Evolutionary conservation across 352 stramenopile species (phyloP).

Genomic region (Globisporangium nunn): DNA sequence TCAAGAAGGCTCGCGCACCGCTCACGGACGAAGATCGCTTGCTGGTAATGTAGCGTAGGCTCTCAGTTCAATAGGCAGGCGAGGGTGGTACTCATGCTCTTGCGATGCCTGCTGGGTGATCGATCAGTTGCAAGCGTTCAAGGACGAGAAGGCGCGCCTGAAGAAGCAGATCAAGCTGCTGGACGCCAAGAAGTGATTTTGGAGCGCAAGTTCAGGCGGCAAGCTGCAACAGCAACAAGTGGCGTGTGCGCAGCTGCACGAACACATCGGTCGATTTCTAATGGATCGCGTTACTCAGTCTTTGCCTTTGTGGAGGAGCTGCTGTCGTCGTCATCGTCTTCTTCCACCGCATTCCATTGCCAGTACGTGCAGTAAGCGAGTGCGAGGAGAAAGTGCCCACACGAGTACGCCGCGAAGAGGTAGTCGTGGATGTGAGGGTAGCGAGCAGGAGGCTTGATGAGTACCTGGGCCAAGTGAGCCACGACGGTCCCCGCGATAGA

Average conservation of each 20-base stretch:
- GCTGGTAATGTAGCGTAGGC: conserved; percentile 31
- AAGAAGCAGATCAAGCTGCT: conserved; percentile 83
- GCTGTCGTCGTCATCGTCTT: conserved; percentile 6
- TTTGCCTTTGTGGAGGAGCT: conserved; percentile 21
- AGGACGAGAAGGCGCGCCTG: conserved; percentile 78
- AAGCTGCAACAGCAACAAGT: not conserved
- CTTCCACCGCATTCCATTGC: conserved; percentile 53
- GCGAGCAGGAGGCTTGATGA: conserved; percentile 35
- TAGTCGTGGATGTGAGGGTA: conserved; percentile 87
- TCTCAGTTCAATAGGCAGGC: too few relatives aligned
- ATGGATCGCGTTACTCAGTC: conserved; percentile 24
- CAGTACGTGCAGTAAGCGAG: conserved; percentile 78
- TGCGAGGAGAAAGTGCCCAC: conserved; percentile 63
- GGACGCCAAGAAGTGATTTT: conserved; percentile 47
- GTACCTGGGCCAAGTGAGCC: conserved; percentile 48
- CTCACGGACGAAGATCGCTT: conserved; percentile 65
- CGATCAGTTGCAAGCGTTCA: conserved; percentile 68
- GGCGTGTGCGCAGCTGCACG: not conserved
- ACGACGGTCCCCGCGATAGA: conserved; percentile 42
- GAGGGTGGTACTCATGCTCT: too few relatives aligned
- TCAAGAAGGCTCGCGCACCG: conserved; percentile 48
- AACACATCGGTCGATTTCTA: not conserved
- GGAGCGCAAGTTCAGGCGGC: not conserved
- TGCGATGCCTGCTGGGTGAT: not conserved
- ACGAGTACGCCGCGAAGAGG: conserved; percentile 75